Conservation (phyloP, 306 rosid genomes). For the Gillenia trifoliata region DNA sequence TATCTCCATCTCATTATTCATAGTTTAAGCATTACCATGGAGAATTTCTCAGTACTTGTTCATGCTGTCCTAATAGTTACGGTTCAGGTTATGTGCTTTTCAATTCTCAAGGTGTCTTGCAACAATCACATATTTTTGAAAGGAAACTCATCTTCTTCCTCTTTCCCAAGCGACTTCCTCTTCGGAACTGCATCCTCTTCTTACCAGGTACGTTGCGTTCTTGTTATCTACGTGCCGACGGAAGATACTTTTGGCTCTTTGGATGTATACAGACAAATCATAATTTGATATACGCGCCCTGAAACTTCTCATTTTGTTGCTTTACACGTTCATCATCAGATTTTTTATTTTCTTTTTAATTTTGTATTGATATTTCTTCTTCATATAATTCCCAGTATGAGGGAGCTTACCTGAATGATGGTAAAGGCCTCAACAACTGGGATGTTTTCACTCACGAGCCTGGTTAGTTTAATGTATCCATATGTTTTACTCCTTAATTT, state of each 20-base stretch:
- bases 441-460: slow-evolving; percentile 57
- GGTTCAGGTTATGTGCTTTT: slow-evolving; percentile 12
- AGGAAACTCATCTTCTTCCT: slow-evolving; percentile 18
- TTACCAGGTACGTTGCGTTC: slow-evolving; percentile 39
- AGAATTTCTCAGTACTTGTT: slow-evolving; percentile 18
- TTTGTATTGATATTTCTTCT: not conserved
- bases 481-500: too few species aligned
- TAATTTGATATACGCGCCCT: too few species aligned
- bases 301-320: too few species aligned
- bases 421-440: slow-evolving; percentile 64
- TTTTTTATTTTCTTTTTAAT: not conserved
- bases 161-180: slow-evolving; percentile 43
- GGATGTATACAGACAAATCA: too few species aligned
- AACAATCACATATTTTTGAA: not conserved
- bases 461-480: slow-evolving; percentile 22
- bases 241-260: too few species aligned
- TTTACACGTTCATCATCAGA: not conserved
- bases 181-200: slow-evolving; percentile 76
- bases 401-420: slow-evolving; percentile 56
- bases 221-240: too few species aligned
- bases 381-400: slow-evolving; percentile 37
- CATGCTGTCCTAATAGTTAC: slow-evolving; percentile 9
- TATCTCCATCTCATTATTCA: too few species aligned
- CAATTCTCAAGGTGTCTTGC: slow-evolving; percentile 16
- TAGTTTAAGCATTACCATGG: slow-evolving; percentile 32